Evolutionary conservation across 202 grass and related monocot genomes (phyloP), one percentile per base, ranked within the genome.

Genomic region (Brachypodium distachyon): DNA sequence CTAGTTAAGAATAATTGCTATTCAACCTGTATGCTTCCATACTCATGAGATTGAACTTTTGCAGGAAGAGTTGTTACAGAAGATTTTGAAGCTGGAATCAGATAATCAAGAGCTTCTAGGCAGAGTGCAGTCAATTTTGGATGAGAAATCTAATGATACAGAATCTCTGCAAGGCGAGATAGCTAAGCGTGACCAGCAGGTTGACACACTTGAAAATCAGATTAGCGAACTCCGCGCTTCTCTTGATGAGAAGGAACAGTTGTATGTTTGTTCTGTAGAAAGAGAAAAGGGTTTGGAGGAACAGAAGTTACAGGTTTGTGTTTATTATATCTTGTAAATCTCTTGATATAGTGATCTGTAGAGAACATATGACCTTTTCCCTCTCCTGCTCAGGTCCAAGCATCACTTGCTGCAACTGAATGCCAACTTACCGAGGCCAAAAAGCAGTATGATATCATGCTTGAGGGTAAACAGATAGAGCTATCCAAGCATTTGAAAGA

Each of bases 401-500:
- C 61, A 75, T 92, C 60, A 72, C 84, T 92, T 57, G 38, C 70
- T 50, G 71, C 89, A 86, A 80, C 79, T 48, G 91, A 94, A 90
- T 81, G 72, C 72, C 85, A 94, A 82, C 89, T 97, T 81, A 82
- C 22, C 22, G 89, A 94, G 53, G 91, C 84, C 69, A 97, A 88
- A 80, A 90, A 73, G 77, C 89, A 94, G 82, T 90, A 97, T 68
- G 82, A 97, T 87, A 54, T 86, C 79, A 90, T 97, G 89, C 91
- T 97, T 65, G 91, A 94, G 85, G 87, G 91, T 73, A 92, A 94
- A 90, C 82, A 94, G 71, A 69, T 94, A 80, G 95, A 97, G 84
- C 82, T 97, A 75, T 97, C 91, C 44, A 94, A 86, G 73, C 91
- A 97, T 88, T 76, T 97, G 84, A 92, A 90, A 79, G 94, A 94